A percentile compares a stretch with the other conserved stretches of the same genome.
Conservation (phyloP, 257 asterid genomes). For the Haberlea rhodopensis region DNA sequence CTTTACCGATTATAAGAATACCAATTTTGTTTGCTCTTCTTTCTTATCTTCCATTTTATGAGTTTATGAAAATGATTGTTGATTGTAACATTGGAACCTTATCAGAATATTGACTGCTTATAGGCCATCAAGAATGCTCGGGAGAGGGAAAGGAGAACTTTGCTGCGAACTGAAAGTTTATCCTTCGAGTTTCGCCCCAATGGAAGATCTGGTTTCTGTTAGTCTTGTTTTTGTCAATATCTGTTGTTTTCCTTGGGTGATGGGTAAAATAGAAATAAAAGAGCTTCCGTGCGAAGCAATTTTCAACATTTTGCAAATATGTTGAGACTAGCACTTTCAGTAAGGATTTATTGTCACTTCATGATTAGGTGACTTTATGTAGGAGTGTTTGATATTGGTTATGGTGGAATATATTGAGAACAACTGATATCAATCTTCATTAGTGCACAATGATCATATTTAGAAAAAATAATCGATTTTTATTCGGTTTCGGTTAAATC, state of each 20-base stretch:
- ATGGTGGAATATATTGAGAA: background rate
- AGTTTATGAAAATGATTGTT: constrained; percentile 6
- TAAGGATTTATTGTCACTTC: background rate
- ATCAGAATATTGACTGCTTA: constrained; percentile 30
- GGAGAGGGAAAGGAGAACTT: constrained; percentile 83
- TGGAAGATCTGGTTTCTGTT: background rate
- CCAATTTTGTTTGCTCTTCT: background rate
- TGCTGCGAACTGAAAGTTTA: constrained; percentile 72
- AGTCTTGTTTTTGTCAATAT: background rate
- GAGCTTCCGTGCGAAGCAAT: background rate
- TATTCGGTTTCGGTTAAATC: too few species aligned
- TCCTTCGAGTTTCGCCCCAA: background rate
- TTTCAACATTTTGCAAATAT: background rate
- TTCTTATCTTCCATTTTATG: background rate
- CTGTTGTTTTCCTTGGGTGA: background rate
- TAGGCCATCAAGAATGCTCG: constrained; percentile 94
- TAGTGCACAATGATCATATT: background rate
- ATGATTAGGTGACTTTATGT: background rate
- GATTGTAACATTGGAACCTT: constrained; percentile 20
- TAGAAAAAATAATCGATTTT: too few species aligned
- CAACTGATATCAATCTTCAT: background rate
- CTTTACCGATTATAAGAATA: background rate
- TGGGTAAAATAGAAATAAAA: background rate
- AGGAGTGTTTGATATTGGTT: background rate
- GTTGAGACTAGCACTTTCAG: background rate